Base-by-base conservation (phyloP, 257 asterid genomes). In the Penstemon davidsonii region DNA sequence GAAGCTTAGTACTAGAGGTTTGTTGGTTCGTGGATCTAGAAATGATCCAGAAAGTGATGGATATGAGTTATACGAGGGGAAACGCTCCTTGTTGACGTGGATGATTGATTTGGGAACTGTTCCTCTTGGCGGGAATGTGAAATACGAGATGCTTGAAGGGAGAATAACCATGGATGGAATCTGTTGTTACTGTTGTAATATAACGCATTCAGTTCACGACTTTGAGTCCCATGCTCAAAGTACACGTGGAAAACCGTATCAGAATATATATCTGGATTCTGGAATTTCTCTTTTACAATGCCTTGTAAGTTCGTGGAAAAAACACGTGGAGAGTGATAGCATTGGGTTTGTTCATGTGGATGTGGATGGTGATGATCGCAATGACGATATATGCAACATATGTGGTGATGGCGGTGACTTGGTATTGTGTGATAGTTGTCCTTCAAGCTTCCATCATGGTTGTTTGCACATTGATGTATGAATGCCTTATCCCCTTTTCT, bases 341-440 rank as follows among this genome's bases (percentile, higher is more conserved):
- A 77, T 86, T 45, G 89, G 76, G 10, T 92, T 81, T 70, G 81
- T 77, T 75, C 63, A 42, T 4, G 96, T 87, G 72, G 86, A 87
- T 72, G 88, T 86, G 81, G 84, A 85, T 59, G 91, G 88, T 38
- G 87, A 86, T 52, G 96, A 92, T 77, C 90, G 89, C 55, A 82
- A 89, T 71, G 98, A 92, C 49, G 98, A 89, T 81, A 92, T 89
- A 6, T 92, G 98, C 73, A 86, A 86, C 74, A 75, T 92, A 25
- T 92, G 98, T 72, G 96, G 95, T 10, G 96, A 92, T 75, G 98
- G 96, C 60, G 98, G 96, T 66, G 84, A 89, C 67, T 78, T 92
- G 86, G 86, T 86, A 66, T 92, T 96, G 72, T 89, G 98, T 60
- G 96, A 92, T 73, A 66, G 96, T 40, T 92, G 98, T 80, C 96